Base-by-base conservation (phyloP, 768 basidiomycete species). In the Mycena crocata region DNA sequence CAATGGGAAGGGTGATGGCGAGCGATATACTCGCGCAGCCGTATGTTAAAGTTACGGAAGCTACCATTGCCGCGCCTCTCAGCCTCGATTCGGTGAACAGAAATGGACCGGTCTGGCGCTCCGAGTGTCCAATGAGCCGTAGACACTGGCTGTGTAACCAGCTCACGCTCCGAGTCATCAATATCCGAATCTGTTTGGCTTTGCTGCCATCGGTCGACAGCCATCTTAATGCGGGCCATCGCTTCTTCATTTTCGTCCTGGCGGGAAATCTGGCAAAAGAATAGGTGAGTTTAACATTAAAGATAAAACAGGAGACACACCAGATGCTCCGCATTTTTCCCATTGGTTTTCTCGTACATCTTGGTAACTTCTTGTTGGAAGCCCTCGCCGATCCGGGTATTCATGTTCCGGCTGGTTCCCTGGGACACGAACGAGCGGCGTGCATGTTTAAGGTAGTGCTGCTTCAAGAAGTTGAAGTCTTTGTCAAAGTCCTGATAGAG, bases 281-380 rank as follows among this genome's bases (percentile, higher is more conserved):
- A 30, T 7, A 30, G n/a, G 30, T 32, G n/a, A 45, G 42, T 14
- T 32, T 21, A 3, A 31, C 17, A 17, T 4, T 6, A 15, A 50
- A 50, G 10, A 5, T 50, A 8, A 57, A 46, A 58, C 21, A 35
- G 15, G 48, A 24, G 45, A 37, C 60, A 44, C 21, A 34, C 60
- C 60, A 44, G 60, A 39, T n/a, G 51, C 40, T 62, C 60, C 40
- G 60, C 60, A 23, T 62, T 42, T 31, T 62, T 62, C 6, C 60
- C 60, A 14, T 62, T 62, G 2, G 60, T 54, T 45, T 62, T 60
- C 15, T 45, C 30, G 40, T 62, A 62, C 60, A 61, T 61, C 30
- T 50, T 51, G 24, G 50, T 37, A 31, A 62, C 60, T 39, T 62
- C 60, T 28, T 62, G 60, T 23, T 62, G 60, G 21, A 62, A 62